These are phyloP conservation scores for Fusarium burgessii DNA, from an alignment of 2,329 filamentous ascomycete species.

Conservation along the genomic window DNA sequence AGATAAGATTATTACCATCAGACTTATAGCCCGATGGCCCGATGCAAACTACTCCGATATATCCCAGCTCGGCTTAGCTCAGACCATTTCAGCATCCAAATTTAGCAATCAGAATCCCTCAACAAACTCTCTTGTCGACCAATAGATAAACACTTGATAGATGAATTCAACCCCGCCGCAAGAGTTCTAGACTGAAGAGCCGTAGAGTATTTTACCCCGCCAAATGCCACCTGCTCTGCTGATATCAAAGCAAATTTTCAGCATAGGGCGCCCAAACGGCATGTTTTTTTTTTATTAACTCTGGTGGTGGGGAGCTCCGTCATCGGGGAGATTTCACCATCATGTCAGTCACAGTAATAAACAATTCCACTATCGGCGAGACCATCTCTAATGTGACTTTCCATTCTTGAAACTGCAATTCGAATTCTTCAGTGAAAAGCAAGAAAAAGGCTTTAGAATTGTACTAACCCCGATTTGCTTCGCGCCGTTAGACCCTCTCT, in stretches of 20 bases:
- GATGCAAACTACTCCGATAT: slow-evolving; percentile 8
- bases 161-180: slow-evolving; percentile 19
- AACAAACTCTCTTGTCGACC: slow-evolving; percentile 4
- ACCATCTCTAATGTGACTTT: slow-evolving; percentile 5
- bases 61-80: neutral
- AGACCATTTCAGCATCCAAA: slow-evolving; percentile 6
- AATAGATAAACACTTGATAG: slow-evolving; percentile 23
- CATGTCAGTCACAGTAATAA: slow-evolving; percentile 20
- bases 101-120: slow-evolving; percentile 15
- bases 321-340: slow-evolving; percentile 27
- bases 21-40: slow-evolving; percentile 7
- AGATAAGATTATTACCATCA: slow-evolving; percentile 2
- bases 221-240: slow-evolving; percentile 15
- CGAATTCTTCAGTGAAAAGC: neutral
- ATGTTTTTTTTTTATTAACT: slow-evolving; percentile 9
- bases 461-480: slow-evolving; percentile 31
- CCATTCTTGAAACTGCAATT: slow-evolving; percentile 10
- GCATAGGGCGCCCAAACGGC: slow-evolving; percentile 11
- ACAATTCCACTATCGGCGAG: slow-evolving; percentile 20
- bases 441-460: slow-evolving; percentile 7
- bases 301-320: slow-evolving; percentile 31
- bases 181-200: slow-evolving; percentile 9
- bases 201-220: slow-evolving; percentile 30
- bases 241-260: slow-evolving; percentile 19
- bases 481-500: slow-evolving; percentile 35